Evolutionary conservation across 768 basidiomycete genomes (phyloP).

Genomic region (Trametopsis cervina): DNA sequence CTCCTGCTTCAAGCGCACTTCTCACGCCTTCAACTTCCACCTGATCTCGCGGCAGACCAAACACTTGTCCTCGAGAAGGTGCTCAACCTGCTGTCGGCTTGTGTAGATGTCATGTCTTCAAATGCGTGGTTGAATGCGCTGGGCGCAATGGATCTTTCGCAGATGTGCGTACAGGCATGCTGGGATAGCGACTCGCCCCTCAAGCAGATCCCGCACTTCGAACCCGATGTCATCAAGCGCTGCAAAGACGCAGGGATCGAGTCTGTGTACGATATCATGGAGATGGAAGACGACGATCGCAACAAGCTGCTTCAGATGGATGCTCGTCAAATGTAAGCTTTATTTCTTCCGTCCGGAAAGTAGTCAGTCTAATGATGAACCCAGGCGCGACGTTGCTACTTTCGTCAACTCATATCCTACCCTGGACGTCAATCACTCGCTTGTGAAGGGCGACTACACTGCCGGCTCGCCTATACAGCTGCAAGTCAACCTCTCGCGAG

Average conservation of each 20-base stretch:
- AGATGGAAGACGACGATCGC: constrained; percentile 91
- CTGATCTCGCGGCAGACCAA: constrained; percentile 93
- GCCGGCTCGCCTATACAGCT: constrained; percentile 80
- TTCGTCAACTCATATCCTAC: constrained; percentile 98
- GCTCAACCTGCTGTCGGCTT: constrained; percentile 85
- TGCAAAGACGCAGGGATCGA: constrained; percentile 80
- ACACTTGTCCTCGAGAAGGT: constrained; percentile 83
- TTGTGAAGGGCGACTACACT: constrained; percentile 83
- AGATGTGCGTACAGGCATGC: constrained; percentile 97
- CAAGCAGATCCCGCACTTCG: constrained; percentile 96
- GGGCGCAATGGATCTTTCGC: constrained; percentile 95
- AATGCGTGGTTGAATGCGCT: constrained; percentile 93
- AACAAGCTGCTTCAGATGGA: constrained; percentile 81
- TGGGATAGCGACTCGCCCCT: constrained; percentile 97
- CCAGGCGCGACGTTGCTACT: constrained; percentile 86
- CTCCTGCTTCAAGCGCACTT: constrained; percentile 95
- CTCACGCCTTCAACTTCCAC: constrained; percentile 84
- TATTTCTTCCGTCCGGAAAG: constrained; percentile 1
- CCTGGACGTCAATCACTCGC: constrained; percentile 82
- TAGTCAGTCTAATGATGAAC: constrained; percentile 13
- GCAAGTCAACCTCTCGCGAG: constrained; percentile 72
- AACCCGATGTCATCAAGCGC: constrained; percentile 77
- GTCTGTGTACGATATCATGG: constrained; percentile 96
- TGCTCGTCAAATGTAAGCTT: constrained; percentile 72
- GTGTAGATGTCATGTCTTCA: constrained; percentile 97